Evolutionary conservation across 129 eudicot species (phyloP).

Genomic region (Lactuca sativa): DNA sequence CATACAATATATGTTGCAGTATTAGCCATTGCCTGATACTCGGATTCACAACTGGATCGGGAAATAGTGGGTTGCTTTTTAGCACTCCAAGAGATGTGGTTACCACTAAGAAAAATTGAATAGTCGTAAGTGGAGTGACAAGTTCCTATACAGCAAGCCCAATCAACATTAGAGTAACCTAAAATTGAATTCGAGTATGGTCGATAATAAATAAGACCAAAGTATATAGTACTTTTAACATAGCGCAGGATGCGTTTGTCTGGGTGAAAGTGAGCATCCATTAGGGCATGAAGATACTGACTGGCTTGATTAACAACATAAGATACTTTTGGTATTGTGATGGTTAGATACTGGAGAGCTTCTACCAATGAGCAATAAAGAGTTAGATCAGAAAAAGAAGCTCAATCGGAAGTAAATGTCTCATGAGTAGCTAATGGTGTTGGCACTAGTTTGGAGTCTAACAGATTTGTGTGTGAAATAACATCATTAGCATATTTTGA

Average conservation of each 20-base stretch:
- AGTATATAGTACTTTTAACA: too few relatives aligned
- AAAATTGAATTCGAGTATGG: not conserved
- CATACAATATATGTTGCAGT: too few relatives aligned
- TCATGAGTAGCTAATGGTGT: not conserved
- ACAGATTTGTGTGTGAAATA: not conserved
- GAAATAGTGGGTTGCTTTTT: not conserved
- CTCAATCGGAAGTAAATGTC: not conserved
- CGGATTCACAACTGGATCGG: not conserved
- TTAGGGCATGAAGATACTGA: too few relatives aligned
- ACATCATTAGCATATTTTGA: not conserved
- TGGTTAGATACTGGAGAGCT: too few relatives aligned
- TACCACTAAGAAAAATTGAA: not conserved
- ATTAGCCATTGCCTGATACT: too few relatives aligned
- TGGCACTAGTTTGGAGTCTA: not conserved
- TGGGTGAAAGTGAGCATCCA: too few relatives aligned
- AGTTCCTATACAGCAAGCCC: not conserved
- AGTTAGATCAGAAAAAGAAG: not conserved
- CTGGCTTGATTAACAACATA: too few relatives aligned
- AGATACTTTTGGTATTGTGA: too few relatives aligned
- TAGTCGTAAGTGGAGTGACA: not conserved
- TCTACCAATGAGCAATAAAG: too few relatives aligned
- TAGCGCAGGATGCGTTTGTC: too few relatives aligned
- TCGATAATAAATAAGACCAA: not conserved
- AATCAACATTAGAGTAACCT: not conserved
- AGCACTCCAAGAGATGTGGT: not conserved